Evolutionary conservation across 352 stramenopile species (phyloP).

Genomic region (Peronosclerospora sorghi): DNA sequence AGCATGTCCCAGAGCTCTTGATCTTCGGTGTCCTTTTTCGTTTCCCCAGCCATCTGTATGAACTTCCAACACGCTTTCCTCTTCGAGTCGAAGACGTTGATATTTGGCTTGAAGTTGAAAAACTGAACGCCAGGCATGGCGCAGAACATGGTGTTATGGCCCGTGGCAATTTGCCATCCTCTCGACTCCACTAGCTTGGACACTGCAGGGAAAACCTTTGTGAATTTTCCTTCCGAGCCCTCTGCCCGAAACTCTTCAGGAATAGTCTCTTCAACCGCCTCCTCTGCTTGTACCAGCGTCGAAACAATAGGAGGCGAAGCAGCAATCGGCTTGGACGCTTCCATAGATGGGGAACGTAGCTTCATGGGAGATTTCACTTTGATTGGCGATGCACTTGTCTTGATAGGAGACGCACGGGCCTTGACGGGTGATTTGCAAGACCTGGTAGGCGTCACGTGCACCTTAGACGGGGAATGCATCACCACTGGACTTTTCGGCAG

Average conservation of each 20-base stretch:
- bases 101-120: slow-evolving; percentile 74
- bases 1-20: slow-evolving; percentile 48
- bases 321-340: background rate
- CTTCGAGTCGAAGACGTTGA: slow-evolving; percentile 76
- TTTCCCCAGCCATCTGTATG: slow-evolving; percentile 26
- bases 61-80: slow-evolving; percentile 76
- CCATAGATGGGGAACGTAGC: background rate
- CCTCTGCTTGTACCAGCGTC: slow-evolving; percentile 1
- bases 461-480: slow-evolving; percentile 3
- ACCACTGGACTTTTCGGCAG: slow-evolving; percentile 1
- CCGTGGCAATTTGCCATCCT: slow-evolving; percentile 56
- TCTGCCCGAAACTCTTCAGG: slow-evolving; percentile 19
- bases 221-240: slow-evolving; percentile 30
- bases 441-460: slow-evolving; percentile 4
- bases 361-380: slow-evolving; percentile 7
- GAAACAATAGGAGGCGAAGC: slow-evolving; percentile 2
- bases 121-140: slow-evolving; percentile 70
- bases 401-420: slow-evolving; percentile 1
- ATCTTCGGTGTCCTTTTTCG: slow-evolving; percentile 19
- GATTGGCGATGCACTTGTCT: slow-evolving; percentile 1
- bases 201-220: slow-evolving; percentile 28
- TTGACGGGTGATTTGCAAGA: slow-evolving; percentile 6
- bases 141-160: slow-evolving; percentile 50
- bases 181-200: slow-evolving; percentile 34
- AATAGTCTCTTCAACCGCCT: slow-evolving; percentile 7